Evolutionary conservation across 352 stramenopile species (phyloP), one percentile per base, ranked within the genome.

Genomic region (Globisporangium camurandrum): DNA sequence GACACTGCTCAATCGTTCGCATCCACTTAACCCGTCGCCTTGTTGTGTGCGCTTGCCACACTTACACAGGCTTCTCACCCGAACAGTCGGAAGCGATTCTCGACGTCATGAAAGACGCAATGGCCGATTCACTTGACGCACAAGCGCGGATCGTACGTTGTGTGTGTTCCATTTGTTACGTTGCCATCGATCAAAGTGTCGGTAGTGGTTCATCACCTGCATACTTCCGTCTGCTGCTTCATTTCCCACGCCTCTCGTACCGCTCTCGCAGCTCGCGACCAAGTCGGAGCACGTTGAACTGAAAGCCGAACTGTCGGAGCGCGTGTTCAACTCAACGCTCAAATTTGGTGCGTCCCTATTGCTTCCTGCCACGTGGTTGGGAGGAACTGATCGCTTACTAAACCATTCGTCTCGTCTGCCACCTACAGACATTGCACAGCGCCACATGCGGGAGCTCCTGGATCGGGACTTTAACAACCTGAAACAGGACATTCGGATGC

Each of bases 401-500:
- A 5, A 8, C 8, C 36, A 14, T 9, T 14, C 9, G 9, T 6
- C 36, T 9, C 22, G 7, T 10, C 34, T 9, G 8, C 5, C 31
- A 2, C 17, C 10, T 43, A 20, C 39, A 93, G 83, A 94, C 48
- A 91, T 94, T 59, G 78, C 83, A n/a, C 83, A 94, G 56, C 80
- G 83, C 19, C 83, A 94, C 62, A 89, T 84, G 56, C 81, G 83
- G 27, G 83, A 94, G 71, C 71, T 94, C 38, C 74, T 92, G 19
- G 83, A 92, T 54, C 76, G 83, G 27, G 83, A 94, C 66, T 94
- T 94, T 51, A 94, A 89, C 64, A 92, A 84, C 45, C 67, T 94
- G 27, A 94, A 94, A 63, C 80, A 92, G 54, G 83, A 94, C 57
- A 94, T 94, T 58, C 80, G 83, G 47, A 92, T 94, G 83, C 71